These are phyloP conservation scores for Myxozyma geophila DNA, from an alignment of 805 yeast genomes.

Conservation along the genomic window DNA sequence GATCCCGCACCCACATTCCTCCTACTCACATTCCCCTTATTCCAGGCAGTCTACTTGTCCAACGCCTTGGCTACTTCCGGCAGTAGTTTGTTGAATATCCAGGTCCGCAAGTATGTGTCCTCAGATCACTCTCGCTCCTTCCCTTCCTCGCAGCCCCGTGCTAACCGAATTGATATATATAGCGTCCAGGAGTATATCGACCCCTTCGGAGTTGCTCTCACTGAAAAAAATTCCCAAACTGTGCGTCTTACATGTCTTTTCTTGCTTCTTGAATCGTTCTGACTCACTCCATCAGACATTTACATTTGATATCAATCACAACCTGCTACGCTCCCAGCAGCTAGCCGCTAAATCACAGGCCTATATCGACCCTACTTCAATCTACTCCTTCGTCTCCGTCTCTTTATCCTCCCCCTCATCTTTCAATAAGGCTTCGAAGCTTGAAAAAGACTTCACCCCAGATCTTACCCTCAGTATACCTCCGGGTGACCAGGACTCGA, in stretches of 20 bases:
- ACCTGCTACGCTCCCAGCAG: background rate
- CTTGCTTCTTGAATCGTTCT: background rate
- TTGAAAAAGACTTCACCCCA: background rate
- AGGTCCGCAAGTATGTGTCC: background rate
- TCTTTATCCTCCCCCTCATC: background rate
- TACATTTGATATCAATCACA: slow-evolving; percentile 8
- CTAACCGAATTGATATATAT: too few species aligned
- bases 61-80: background rate
- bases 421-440: background rate
- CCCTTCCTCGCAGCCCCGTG: too few species aligned
- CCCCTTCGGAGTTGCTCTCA: too few species aligned
- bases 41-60: background rate
- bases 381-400: slow-evolving; percentile 2
- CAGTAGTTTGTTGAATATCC: background rate
- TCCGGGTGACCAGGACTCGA: too few species aligned
- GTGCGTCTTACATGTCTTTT: background rate
- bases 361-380: background rate
- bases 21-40: background rate
- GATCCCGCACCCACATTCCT: background rate
- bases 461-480: background rate
- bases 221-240: background rate
- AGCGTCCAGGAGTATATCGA: too few species aligned
- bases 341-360: background rate
- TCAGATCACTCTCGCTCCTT: background rate
- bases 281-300: background rate